Conservation (phyloP, 768 basidiomycete genomes). For the Cubamyces lactineus region DNA sequence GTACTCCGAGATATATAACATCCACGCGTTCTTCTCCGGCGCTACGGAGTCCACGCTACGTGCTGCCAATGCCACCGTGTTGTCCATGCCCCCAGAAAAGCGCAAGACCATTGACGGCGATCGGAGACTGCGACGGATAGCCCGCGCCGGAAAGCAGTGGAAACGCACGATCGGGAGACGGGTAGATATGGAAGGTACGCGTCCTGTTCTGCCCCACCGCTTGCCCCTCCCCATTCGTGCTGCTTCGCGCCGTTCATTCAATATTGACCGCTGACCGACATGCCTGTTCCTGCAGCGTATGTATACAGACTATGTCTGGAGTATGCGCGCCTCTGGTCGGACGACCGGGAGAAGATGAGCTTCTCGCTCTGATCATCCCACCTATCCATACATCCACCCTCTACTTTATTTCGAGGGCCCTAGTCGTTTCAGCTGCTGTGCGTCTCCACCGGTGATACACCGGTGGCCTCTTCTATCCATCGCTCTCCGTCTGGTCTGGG, state of each 20-base stretch:
- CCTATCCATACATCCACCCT: neutral
- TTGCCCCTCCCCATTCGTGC: neutral
- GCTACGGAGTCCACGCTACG: slow-evolving; percentile 62
- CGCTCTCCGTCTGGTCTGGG: slow-evolving; percentile 1
- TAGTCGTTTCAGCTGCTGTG: neutral
- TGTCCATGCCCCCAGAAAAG: slow-evolving; percentile 38
- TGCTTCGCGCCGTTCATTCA: neutral
- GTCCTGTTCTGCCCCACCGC: slow-evolving; percentile 2
- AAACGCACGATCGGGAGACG: slow-evolving; percentile 79
- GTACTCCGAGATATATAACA: slow-evolving; percentile 92
- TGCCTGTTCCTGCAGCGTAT: slow-evolving; percentile 56
- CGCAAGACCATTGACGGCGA: slow-evolving; percentile 63
- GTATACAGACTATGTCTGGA: slow-evolving; percentile 87
- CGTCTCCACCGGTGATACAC: neutral
- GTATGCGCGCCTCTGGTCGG: slow-evolving; percentile 83
- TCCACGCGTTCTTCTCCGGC: slow-evolving; percentile 92
- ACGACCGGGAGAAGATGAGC: slow-evolving; percentile 78
- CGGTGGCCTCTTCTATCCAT: neutral
- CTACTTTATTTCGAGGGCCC: neutral
- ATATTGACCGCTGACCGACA: slow-evolving; percentile 20
- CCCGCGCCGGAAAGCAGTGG: slow-evolving; percentile 93
- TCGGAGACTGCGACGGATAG: slow-evolving; percentile 74
- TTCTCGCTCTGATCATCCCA: slow-evolving; percentile 32
- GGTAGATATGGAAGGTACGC: slow-evolving; percentile 91
- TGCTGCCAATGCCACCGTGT: slow-evolving; percentile 52